A percentile compares a stretch with the other conserved stretches of the same genome.
Conservation (phyloP, 1,139 yeast species). For the Pichia norvegensis region DNA sequence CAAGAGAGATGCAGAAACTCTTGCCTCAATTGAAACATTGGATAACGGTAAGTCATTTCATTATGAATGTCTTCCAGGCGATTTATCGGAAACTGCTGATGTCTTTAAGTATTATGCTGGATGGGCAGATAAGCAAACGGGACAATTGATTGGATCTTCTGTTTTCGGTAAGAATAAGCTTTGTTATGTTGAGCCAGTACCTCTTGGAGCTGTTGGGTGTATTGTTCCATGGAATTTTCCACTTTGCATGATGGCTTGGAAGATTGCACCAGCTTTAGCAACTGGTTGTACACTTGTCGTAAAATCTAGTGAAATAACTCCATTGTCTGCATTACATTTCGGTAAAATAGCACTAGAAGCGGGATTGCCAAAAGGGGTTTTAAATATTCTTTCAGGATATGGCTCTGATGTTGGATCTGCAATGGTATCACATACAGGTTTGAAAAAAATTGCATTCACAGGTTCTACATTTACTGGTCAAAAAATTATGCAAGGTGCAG, state of each 20-base stretch:
- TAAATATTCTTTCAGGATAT: conserved; percentile 64
- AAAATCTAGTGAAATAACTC: conserved; percentile 79
- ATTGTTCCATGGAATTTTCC: conserved; percentile 91
- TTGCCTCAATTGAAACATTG: conserved; percentile 49
- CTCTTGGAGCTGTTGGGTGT: conserved; percentile 72
- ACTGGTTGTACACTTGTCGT: conserved; percentile 77
- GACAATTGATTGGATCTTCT: conserved; percentile 45
- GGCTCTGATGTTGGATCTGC: conserved; percentile 59
- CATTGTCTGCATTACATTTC: conserved; percentile 65
- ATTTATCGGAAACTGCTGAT: conserved; percentile 50
- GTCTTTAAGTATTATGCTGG: conserved; percentile 69
- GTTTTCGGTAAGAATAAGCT: conserved; percentile 30
- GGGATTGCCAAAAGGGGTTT: conserved; percentile 75
- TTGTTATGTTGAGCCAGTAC: conserved; percentile 58
- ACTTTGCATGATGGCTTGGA: conserved; percentile 71
- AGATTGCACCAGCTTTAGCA: conserved; percentile 74
- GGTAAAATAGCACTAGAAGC: conserved; percentile 58
- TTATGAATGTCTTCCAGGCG: conserved; percentile 33
- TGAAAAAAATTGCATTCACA: conserved; percentile 75
- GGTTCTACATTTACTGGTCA: conserved; percentile 84
- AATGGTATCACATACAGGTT: conserved; percentile 49
- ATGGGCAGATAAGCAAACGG: conserved; percentile 74
- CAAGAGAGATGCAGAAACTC: conserved; percentile 41
- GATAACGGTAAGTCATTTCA: conserved; percentile 55
- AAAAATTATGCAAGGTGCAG: conserved; percentile 66